phyloP scores from a whole-genome alignment of 1,284 basidiomycete genomes.

The Kalmanozyma brasiliensis region DNA sequence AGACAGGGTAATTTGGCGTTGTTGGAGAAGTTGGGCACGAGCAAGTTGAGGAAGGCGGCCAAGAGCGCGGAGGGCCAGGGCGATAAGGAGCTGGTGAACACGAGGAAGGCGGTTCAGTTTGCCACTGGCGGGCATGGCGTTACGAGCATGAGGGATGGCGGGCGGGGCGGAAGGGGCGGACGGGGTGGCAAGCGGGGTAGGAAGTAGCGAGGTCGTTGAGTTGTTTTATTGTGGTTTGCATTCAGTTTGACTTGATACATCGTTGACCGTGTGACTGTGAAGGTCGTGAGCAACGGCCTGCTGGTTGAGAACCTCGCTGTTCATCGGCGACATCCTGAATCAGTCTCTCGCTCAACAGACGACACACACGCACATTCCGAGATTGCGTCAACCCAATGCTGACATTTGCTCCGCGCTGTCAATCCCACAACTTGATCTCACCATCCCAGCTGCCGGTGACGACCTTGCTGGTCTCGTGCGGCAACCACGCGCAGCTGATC shows the following conservation, averaged over 20 bases:
- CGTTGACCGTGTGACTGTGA: not conserved
- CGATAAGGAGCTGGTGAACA: conserved; percentile 66
- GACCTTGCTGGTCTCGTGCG: conserved; percentile 90
- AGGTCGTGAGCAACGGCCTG: too few relatives aligned
- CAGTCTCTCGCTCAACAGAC: too few relatives aligned
- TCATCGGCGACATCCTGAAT: too few relatives aligned
- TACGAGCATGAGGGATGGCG: conserved; percentile 40
- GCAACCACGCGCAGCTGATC: conserved; percentile 96
- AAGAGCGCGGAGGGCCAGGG: conserved; percentile 66
- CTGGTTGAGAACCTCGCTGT: not conserved
- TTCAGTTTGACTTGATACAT: not conserved
- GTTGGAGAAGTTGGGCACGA: conserved; percentile 77
- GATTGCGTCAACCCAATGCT: too few relatives aligned
- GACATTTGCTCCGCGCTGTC: too few relatives aligned
- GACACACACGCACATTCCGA: not conserved
- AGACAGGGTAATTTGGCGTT: conserved; percentile 79
- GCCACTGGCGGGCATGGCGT: conserved; percentile 53
- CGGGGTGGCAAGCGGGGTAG: conserved; percentile 37
- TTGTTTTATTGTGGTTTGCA: not conserved
- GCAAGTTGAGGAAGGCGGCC: conserved; percentile 25
- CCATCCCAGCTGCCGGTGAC: conserved; percentile 98
- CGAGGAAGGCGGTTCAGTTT: conserved; percentile 60
- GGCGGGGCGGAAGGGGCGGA: too few relatives aligned
- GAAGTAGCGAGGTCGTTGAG: conserved; percentile 13
- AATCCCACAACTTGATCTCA: conserved; percentile 88